A percentile compares a stretch with the other conserved stretches of the same genome.
Evolutionary conservation across 2,329 filamentous ascomycete genomes (phyloP).

Genomic region (Colletotrichum sp.): DNA sequence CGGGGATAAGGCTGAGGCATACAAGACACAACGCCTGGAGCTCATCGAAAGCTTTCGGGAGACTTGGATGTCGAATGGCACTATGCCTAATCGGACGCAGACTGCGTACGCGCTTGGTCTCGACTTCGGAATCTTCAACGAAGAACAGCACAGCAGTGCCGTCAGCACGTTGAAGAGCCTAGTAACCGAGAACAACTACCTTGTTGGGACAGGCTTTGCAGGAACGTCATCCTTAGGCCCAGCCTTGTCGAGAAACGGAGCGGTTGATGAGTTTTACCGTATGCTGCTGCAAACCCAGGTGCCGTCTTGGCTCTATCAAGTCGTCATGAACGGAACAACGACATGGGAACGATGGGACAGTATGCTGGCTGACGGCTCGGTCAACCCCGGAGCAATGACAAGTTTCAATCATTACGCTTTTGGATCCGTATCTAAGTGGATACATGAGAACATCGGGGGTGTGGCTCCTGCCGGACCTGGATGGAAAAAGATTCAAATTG

Average conservation of each 20-base stretch:
- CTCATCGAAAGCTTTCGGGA: slow-evolving; percentile 33
- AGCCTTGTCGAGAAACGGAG: slow-evolving; percentile 30
- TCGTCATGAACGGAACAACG: slow-evolving; percentile 51
- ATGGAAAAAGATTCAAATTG: slow-evolving; percentile 40
- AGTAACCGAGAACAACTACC: not conserved
- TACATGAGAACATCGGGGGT: slow-evolving; percentile 47
- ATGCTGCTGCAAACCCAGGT: slow-evolving; percentile 51
- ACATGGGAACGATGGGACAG: slow-evolving; percentile 58
- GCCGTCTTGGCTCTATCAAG: slow-evolving; percentile 53
- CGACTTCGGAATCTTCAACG: slow-evolving; percentile 38
- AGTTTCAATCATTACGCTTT: slow-evolving; percentile 57
- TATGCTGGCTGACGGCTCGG: slow-evolving; percentile 43
- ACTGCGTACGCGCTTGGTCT: slow-evolving; percentile 42
- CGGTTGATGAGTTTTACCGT: slow-evolving; percentile 41
- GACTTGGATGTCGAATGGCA: slow-evolving; percentile 34
- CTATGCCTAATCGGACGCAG: slow-evolving; percentile 40
- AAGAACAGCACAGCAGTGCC: slow-evolving; percentile 14
- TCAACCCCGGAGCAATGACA: slow-evolving; percentile 53
- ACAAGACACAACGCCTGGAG: slow-evolving; percentile 21
- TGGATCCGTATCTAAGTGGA: slow-evolving; percentile 51
- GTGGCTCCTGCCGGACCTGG: slow-evolving; percentile 41
- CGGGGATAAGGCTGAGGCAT: slow-evolving; percentile 25
- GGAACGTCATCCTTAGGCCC: slow-evolving; percentile 43
- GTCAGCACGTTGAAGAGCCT: slow-evolving; percentile 21
- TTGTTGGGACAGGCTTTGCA: slow-evolving; percentile 43